phyloP scores from a whole-genome alignment of 177 flowering plant species.

The Vitis hybrid region DNA sequence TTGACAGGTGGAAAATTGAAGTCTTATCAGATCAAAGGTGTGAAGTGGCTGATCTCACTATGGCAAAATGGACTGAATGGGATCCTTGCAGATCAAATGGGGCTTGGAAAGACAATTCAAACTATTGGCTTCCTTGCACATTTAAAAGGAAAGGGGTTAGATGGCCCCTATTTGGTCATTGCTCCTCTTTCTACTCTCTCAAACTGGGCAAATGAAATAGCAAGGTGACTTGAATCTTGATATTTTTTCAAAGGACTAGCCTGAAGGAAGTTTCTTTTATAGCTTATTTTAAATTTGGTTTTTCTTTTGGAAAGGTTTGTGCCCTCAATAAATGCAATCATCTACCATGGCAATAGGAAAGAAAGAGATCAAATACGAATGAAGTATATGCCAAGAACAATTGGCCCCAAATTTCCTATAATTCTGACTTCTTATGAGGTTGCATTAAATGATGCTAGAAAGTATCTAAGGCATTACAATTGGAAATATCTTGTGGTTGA shows the following conservation, averaged over 20 bases:
- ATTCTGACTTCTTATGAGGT: slow-evolving; percentile 89
- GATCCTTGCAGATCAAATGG: slow-evolving; percentile 98
- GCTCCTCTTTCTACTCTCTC: slow-evolving; percentile 98
- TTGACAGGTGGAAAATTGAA: slow-evolving; percentile 93
- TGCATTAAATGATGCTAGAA: slow-evolving; percentile 70
- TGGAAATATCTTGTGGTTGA: slow-evolving; percentile 98
- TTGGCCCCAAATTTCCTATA: slow-evolving; percentile 81
- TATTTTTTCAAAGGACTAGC: neutral
- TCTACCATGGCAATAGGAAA: slow-evolving; percentile 80
- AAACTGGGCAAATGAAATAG: slow-evolving; percentile 85
- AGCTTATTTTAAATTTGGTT: slow-evolving; percentile 4
- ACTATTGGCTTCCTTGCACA: slow-evolving; percentile 91
- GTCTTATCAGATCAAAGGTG: slow-evolving; percentile 89
- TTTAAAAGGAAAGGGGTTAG: slow-evolving; percentile 80
- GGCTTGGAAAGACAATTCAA: slow-evolving; percentile 96
- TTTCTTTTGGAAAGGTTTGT: slow-evolving; percentile 50
- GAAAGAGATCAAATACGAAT: slow-evolving; percentile 66
- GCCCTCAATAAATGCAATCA: slow-evolving; percentile 69
- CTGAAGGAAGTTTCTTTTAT: neutral
- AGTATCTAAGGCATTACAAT: slow-evolving; percentile 54
- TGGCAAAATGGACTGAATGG: slow-evolving; percentile 99
- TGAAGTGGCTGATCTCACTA: slow-evolving; percentile 93
- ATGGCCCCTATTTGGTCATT: slow-evolving; percentile 87
- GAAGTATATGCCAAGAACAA: slow-evolving; percentile 67
- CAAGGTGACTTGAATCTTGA: slow-evolving; percentile 44